Evolutionary conservation across 176 grass and related monocot species (phyloP), one percentile per base, ranked within the genome.

Genomic region (Phyllostachys edulis): DNA sequence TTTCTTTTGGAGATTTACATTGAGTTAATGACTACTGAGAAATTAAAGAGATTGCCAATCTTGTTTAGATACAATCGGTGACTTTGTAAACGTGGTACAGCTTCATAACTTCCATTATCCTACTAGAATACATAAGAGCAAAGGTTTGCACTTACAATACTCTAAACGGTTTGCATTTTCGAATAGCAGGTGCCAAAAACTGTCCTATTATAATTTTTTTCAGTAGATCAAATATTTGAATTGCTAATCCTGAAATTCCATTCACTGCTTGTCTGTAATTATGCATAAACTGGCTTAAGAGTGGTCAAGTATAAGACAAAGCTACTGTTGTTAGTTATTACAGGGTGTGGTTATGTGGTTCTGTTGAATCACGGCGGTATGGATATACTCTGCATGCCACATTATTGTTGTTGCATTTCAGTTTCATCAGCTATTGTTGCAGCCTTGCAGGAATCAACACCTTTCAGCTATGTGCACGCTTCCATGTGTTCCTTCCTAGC

Each of bases 391-490:
- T 41, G 20, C 46, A 51, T 10, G 66, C 39, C 63, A 54, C 63
- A 24, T 83, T 50, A 51, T 34, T 42, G 2, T 44, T 75, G 5
- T 75, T 75, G 80, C 40, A 72, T 47, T 49, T 62, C 27, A 82
- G 46, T 44, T 45, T 59, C 38, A 82, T 70, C 26, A 63, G 55
- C 26, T 47, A 62, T 16, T 5, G 37, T 21, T 51, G 5, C 15
- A 52, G 50, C 50, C 15, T 24, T 80, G 47, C 32, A 69, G 47
- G 78, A 80, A 69, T 62, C 49, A 26, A 81, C 2, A 3, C 12
- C 45, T 82, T 71, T 73, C 3, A n/a, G 20, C 27, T 60, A 12
- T 4, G 44, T 63, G 20, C 64, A 56, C 73, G 26, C 18, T 73
- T 73, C 40, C 40, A 49, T 36, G 10, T 49, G 52, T 24, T 49